These are phyloP conservation scores for Penicillium nucicola DNA, from an alignment of 495 filamentous ascomycete genomes.

Conservation along the genomic window DNA sequence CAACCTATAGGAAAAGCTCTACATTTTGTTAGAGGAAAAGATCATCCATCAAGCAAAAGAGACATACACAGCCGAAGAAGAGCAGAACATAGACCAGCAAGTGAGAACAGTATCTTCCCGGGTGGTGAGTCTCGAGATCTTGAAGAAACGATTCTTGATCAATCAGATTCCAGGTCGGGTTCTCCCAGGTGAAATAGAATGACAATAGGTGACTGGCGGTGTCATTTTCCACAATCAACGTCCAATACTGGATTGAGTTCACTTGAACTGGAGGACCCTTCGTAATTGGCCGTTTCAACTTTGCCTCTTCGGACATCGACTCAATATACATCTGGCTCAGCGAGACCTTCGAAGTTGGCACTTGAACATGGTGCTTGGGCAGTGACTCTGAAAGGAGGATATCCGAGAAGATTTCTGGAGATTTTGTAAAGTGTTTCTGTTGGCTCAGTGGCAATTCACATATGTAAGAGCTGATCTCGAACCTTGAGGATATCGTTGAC, in stretches of 20 bases:
- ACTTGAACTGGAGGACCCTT: conserved; percentile 12
- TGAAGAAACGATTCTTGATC: conserved; percentile 19
- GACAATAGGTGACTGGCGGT: conserved; percentile 25
- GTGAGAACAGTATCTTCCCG: conserved; percentile 13
- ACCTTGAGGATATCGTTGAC: background rate
- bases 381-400: conserved; percentile 3
- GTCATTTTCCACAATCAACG: conserved; percentile 18
- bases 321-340: conserved; percentile 15
- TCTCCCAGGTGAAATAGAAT: conserved; percentile 29
- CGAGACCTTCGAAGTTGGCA: conserved; percentile 11
- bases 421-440: background rate
- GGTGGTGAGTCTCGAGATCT: conserved; percentile 15
- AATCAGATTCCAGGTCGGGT: conserved; percentile 27
- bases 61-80: conserved; percentile 22
- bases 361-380: conserved; percentile 4
- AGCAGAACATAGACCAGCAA: conserved; percentile 20
- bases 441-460: background rate
- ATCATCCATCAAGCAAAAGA: background rate
- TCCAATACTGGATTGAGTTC: conserved; percentile 20
- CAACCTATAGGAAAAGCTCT: conserved; percentile 26
- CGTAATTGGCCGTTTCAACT: conserved; percentile 1
- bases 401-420: background rate
- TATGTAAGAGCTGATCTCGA: background rate
- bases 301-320: conserved; percentile 1
- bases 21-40: conserved; percentile 1